Evolutionary conservation across 371 early-diverging fungal genomes (phyloP).

Genomic region (Mortierella sp.): DNA sequence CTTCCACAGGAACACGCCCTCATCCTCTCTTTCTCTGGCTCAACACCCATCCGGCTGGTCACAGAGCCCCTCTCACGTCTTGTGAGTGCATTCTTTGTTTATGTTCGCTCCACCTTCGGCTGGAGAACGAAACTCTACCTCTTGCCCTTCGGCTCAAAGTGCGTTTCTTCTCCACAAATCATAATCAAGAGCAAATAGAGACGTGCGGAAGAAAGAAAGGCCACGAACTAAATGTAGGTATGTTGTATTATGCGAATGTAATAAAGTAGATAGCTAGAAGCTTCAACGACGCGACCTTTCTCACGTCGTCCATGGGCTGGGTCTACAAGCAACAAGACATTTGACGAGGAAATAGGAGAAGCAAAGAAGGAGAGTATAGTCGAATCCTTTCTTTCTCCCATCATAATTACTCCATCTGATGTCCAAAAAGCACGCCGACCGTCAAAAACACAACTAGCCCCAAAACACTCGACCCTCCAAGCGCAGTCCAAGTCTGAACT

Average conservation of each 20-base stretch:
- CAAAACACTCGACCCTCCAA: slow-evolving; percentile 47
- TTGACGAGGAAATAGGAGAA: too few relatives aligned
- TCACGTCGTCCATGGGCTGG: background rate
- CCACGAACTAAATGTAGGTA: too few relatives aligned
- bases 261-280: background rate
- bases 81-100: background rate
- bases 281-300: background rate
- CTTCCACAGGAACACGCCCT: background rate
- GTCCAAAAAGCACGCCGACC: slow-evolving; percentile 42
- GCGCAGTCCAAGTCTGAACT: slow-evolving; percentile 27
- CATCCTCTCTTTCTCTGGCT: background rate
- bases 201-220: background rate
- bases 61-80: background rate
- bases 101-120: background rate
- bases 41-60: background rate
- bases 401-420: slow-evolving; percentile 7
- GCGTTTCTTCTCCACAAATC: background rate
- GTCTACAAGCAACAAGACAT: background rate
- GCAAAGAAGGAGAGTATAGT: too few relatives aligned
- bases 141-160: background rate
- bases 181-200: background rate
- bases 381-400: too few relatives aligned
- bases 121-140: background rate
- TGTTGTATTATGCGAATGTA: background rate
- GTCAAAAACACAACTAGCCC: slow-evolving; percentile 53